These are phyloP conservation scores for Trametes meyenii DNA, from an alignment of 768 basidiomycete species.

Conservation along the genomic window DNA sequence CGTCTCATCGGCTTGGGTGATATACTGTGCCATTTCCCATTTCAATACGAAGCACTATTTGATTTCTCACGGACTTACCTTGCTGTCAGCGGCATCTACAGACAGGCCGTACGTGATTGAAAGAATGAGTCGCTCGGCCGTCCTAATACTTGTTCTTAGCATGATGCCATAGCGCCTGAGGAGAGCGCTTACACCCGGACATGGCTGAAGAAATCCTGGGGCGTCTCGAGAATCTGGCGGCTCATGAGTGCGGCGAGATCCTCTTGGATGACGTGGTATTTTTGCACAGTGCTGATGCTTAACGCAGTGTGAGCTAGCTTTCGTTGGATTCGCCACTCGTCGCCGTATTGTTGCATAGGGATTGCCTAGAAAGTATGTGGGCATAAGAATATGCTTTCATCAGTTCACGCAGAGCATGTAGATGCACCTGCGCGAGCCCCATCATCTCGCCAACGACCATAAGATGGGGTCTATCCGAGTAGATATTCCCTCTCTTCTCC, in stretches of 20 bases:
- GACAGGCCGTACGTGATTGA: conserved; percentile 15
- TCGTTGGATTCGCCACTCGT: conserved; percentile 30
- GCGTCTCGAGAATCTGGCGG: conserved; percentile 5
- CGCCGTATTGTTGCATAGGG: conserved; percentile 27
- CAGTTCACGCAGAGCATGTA: too few relatives aligned
- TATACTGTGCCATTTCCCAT: conserved; percentile 31
- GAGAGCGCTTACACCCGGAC: conserved; percentile 13
- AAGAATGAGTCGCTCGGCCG: conserved; percentile 4
- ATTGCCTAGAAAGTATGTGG: conserved; percentile 26
- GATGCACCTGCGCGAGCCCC: conserved; percentile 28
- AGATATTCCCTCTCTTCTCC: conserved; percentile 32
- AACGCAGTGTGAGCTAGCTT: conserved; percentile 37
- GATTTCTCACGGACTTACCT: not conserved
- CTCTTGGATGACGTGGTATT: conserved; percentile 38
- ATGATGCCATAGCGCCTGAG: too few relatives aligned
- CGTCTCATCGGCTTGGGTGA: conserved; percentile 43
- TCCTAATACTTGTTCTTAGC: not conserved
- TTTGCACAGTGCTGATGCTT: conserved; percentile 33
- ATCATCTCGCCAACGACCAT: conserved; percentile 42
- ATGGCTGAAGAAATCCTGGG: conserved; percentile 15
- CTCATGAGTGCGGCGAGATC: conserved; percentile 27
- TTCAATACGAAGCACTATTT: not conserved
- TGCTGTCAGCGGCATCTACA: conserved; percentile 7
- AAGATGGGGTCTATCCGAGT: conserved; percentile 39
- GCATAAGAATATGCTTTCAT: not conserved